Conservation (phyloP, 2,329 filamentous ascomycete species). For the Dichotomopilus funicola region DNA sequence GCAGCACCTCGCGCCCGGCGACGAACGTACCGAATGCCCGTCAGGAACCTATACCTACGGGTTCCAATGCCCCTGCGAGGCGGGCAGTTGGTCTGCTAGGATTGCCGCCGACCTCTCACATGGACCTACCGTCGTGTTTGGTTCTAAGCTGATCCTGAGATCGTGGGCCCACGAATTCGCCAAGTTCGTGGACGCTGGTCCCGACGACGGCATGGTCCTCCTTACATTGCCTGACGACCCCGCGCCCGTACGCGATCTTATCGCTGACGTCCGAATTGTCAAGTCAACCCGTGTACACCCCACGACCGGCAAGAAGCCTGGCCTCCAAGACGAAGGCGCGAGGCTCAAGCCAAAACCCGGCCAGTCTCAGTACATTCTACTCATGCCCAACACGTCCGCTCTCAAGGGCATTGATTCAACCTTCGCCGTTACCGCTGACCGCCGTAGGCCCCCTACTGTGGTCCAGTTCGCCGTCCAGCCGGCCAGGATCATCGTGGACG, state of each 20-base stretch:
- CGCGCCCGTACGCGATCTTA: constrained; percentile 1
- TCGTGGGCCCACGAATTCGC: constrained; percentile 3
- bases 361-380: constrained; percentile 3
- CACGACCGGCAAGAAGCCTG: neutral
- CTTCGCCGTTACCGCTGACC: neutral
- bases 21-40: constrained; percentile 1
- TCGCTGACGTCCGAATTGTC: neutral
- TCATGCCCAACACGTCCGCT: neutral
- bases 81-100: constrained; percentile 3
- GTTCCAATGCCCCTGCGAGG: constrained; percentile 5
- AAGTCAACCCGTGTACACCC: neutral
- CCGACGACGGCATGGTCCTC: constrained; percentile 1
- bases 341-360: constrained; percentile 1
- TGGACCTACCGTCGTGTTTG: constrained; percentile 2
- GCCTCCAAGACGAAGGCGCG: constrained; percentile 2
- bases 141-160: constrained; percentile 6
- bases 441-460: constrained; percentile 1
- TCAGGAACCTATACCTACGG: constrained; percentile 4
- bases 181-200: constrained; percentile 1
- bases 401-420: neutral
- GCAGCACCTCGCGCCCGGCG: constrained; percentile 1
- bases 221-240: constrained; percentile 2
- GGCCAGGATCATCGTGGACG: neutral
- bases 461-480: constrained; percentile 5
- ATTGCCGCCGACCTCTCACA: constrained; percentile 3